Base-by-base conservation (phyloP, 169 alveolate genomes). In the Eimeria tenella region DNA sequence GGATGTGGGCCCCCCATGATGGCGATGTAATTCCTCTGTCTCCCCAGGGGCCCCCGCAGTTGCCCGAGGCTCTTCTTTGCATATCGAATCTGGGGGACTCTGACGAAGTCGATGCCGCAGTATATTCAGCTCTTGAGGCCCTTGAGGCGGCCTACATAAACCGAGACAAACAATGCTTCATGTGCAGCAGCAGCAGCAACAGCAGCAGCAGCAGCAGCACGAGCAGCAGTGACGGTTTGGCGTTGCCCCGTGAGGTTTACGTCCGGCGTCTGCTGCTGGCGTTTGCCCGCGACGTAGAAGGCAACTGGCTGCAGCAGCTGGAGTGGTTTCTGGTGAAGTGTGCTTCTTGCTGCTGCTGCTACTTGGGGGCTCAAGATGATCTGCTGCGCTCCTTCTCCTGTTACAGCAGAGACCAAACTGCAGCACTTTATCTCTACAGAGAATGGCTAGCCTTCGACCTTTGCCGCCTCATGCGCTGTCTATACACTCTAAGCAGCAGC, bases 1-100 rank as follows among this genome's bases (percentile, higher is more conserved):
- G 68, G 21, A 77, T 77, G 86, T 77, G 86, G 86, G 68, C 49
- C 62, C 65, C 86, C 50, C 86, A 77, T 31, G 86, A 77, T 25
- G 86, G 65, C 25, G 60, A 50, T 63, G 65, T 77, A 4, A 52
- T 13, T 49, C 86, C 86, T 3, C 65, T 52, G 65, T 23, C 60
- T 23, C 86, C 86, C 25, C 86, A 77, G 65, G 86, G 13, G 23
- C 10, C 42, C 3, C 86, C 86, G 17, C 52, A 15, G 86, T 23
- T 17, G 62, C 86, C 68, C 5, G 86, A 77, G 60, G 63, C 65
- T 1, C 65, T 77, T 7, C 63, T 77, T 6, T 77, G 86, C 25
- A 52, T 77, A 1, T 49, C 62, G 8, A 52, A 77, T 19, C 25
- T 77, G 23, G 5, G 49, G 11, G 25, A 13, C 60, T 19, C 21